Evolutionary conservation across 345 rosid genomes (phyloP), one percentile per base, ranked within the genome.

Genomic region (Clausena lansium): DNA sequence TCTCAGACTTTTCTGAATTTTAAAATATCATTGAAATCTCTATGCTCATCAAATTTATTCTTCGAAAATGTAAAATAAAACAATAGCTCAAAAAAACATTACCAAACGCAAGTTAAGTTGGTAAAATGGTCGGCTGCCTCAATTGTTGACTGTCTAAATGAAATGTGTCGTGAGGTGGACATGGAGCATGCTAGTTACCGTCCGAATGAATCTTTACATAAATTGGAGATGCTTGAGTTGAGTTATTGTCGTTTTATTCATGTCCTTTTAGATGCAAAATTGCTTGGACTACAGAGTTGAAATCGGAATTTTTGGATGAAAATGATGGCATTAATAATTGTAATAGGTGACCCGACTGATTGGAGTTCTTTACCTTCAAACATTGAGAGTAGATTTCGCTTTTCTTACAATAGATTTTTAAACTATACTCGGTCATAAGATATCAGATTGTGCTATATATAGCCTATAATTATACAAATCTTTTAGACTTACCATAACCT

Each of bases 41-140:
- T 41, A 11, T 11, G 50, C 15, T 3, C 50, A 11, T 41, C 50
- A 17, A 0, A 3, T 50, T 50, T 50, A 50, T 50, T 50, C 0
- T 17, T 19, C 7, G 5, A 52, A 52, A 52, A 17, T 17, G 50
- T 45, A 45, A 45, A 45, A 13, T 45, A 45, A 45, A 45, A 13
- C 1, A 45, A 45, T 45, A 45, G 19, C 17, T 15, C 11, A 2
- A 25, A 27, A 27, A 60, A 25, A 24, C 3, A 0, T 11, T 24
- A 0, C 17, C 25, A 2, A 25, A 59, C 30, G 15, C 3, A 9
- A 61, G 19, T 13, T 2, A 13, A 61, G 66, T 61, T 13, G 17
- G 33, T 62, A 62, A 62, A 62, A 13, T 39, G 77, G 77, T 39
- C 33, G 68, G 27, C 32, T 19, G 76, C 76, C 54, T 39, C 76